Evolutionary conservation across 257 asterid genomes (phyloP).

Genomic region (Leptodermis oblonga): DNA sequence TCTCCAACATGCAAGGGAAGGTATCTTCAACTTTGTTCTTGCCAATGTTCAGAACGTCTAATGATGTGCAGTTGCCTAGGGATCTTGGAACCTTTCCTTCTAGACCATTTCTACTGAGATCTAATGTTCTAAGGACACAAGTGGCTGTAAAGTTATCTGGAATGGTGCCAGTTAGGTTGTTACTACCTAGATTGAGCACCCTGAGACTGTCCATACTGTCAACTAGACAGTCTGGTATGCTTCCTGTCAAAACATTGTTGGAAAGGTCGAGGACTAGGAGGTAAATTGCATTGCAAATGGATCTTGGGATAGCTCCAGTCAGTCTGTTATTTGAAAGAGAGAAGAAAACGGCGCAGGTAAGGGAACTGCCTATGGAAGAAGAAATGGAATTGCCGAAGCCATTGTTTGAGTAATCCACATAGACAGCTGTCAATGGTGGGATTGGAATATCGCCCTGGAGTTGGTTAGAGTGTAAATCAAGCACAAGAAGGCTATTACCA

Average conservation of each 20-base stretch:
- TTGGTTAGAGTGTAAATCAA: slow-evolving; percentile 33
- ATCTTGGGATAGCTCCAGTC: slow-evolving; percentile 37
- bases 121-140: slow-evolving; percentile 30
- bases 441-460: slow-evolving; percentile 28
- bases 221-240: slow-evolving; percentile 35
- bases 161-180: slow-evolving; percentile 35
- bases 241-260: slow-evolving; percentile 28
- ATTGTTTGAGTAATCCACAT: slow-evolving; percentile 50
- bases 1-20: slow-evolving; percentile 26
- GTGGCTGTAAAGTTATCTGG: slow-evolving; percentile 29
- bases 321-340: slow-evolving; percentile 30
- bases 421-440: slow-evolving; percentile 14
- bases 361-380: slow-evolving; percentile 17
- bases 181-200: slow-evolving; percentile 39
- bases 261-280: slow-evolving; percentile 52
- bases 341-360: slow-evolving; percentile 16
- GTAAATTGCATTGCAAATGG: slow-evolving; percentile 28
- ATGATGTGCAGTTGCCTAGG: slow-evolving; percentile 31
- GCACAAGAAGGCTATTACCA: neutral
- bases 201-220: neutral
- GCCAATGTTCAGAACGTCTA: slow-evolving; percentile 41
- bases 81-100: slow-evolving; percentile 42
- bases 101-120: slow-evolving; percentile 35
- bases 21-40: slow-evolving; percentile 23
- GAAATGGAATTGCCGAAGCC: slow-evolving; percentile 37